Base-by-base conservation (phyloP, 2,329 filamentous ascomycete species). In the Aspergillus floridensis region DNA sequence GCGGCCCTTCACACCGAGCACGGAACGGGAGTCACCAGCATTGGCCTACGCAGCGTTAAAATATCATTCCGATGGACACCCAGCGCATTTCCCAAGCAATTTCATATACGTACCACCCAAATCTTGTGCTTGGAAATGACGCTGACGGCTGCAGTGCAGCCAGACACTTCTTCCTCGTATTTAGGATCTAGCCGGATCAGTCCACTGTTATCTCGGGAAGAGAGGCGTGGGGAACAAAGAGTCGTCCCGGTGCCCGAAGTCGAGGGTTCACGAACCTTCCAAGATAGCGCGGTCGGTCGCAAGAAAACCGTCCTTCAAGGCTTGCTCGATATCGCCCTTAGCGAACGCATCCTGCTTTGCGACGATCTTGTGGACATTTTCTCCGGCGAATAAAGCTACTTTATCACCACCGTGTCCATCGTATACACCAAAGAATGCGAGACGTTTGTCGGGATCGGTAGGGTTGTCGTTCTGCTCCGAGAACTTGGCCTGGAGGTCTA, bases 381-480 rank as follows among this genome's bases (percentile, higher is more conserved):
- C 89, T 72, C 95, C 95, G 4, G 93, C 88, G 76, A 96, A 99
- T 59, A 95, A 80, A 53, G 95, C 95, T 47, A 99, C 95, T 77
- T 96, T 96, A 77, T 97, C 93, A 73, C 95, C 95, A 68, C 95
- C 95, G 76, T 99, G 95, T 50, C 95, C 95, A 76, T 99, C 95
- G 75, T 96, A 99, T 66, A 99, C 95, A 71, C 93, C 95, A 74
- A 99, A 99, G 81, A 96, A 98, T 68, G 92, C 92, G 72, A 98
- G 83, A 74, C 90, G 88, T 70, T 88, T 86, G 70, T 88, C 81
- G 69, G 88, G 84, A 54, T 86, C 82, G 57, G 86, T 86, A 68
- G 88, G 84, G 68, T 80, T 78, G 65, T 80, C 77, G 50, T 84
- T 81, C 63, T 82, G 75, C 38, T 78, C 78, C 21, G 61, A 65